Conservation (phyloP, 148 eudicot species). For the Rhododendron henanense region DNA sequence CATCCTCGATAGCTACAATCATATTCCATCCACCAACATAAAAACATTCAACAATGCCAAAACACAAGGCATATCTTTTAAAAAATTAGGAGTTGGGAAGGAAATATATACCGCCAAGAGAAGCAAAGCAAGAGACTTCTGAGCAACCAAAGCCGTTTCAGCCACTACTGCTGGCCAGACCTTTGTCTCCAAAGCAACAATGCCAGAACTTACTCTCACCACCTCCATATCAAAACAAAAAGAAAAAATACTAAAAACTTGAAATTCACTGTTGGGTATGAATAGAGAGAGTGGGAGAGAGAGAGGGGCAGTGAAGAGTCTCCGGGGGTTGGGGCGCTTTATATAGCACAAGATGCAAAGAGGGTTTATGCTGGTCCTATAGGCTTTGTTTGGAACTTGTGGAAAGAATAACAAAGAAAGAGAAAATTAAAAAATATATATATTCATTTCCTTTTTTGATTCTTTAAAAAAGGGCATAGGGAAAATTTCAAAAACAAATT, state of each 20-base stretch:
- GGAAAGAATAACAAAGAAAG: neutral
- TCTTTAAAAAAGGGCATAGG: neutral
- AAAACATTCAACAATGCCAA: neutral
- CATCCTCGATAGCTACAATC: neutral
- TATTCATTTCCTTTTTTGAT: neutral
- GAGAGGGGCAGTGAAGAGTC: neutral
- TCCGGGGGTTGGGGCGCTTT: neutral
- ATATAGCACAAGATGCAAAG: neutral
- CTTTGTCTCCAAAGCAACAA: slow-evolving; percentile 5
- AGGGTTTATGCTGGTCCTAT: neutral
- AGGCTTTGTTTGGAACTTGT: neutral
- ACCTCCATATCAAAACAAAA: slow-evolving; percentile 20
- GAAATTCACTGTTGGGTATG: neutral
- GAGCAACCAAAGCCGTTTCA: slow-evolving; percentile 10
- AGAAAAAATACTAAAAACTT: no score
- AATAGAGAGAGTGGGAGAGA: neutral
- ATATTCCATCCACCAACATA: neutral
- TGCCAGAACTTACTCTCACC: neutral
- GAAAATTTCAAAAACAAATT: neutral
- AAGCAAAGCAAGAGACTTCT: slow-evolving; percentile 17
- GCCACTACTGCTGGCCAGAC: neutral
- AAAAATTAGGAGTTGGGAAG: neutral
- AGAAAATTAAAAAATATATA: neutral
- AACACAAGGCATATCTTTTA: neutral
- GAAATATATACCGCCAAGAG: slow-evolving; percentile 17